Evolutionary conservation across 805 yeast genomes (phyloP), one percentile per base, ranked within the genome.

Genomic region (Ogataea trehalophila): DNA sequence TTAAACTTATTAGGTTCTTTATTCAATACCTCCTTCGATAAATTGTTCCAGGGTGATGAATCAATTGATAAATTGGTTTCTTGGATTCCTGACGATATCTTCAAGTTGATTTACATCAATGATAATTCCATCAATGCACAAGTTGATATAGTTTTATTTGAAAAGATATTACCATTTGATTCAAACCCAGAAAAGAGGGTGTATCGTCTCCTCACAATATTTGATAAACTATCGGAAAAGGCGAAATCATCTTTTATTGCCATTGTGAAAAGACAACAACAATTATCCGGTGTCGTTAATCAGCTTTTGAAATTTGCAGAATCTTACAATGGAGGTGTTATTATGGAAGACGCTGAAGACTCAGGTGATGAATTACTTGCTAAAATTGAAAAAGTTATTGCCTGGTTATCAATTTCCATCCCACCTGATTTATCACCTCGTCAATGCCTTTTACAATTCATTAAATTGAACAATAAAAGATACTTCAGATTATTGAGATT

Each of bases 61-160:
- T 58, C 60, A 6, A 49, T 70, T 3, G 68, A 70, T 16, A 56
- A 58, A 6, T 49, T 69, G 22, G 59, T 79, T 8, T 61, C 65
- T 5, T 72, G 73, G 61, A 80, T 89, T 23, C 96, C 97, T 1
- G 77, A 80, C 39, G 74, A 75, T 20, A 62, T 90, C 0, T 67
- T 90, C 41, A 77, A 80, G 20, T 71, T 87, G 39, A 74, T 85
- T 43, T 90, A 86, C 58, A 83, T 90, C 52, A 87, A 88, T 60
- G 90, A 86, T 55, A 74, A 68, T 44, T 70, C 72, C 9, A 82
- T 87, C 43, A 87, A 83, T 47, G 74, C 82, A 13, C 68, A 76
- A 13, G 85, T 88, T 14, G 96, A 89, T 60, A 51, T 66, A 4
- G 66, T 75, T 0, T 54, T 90, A 2, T 75, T 82, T 54, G 89